Base-by-base conservation (phyloP, 495 filamentous ascomycete genomes). In the Penicillium cosmopolitanum region DNA sequence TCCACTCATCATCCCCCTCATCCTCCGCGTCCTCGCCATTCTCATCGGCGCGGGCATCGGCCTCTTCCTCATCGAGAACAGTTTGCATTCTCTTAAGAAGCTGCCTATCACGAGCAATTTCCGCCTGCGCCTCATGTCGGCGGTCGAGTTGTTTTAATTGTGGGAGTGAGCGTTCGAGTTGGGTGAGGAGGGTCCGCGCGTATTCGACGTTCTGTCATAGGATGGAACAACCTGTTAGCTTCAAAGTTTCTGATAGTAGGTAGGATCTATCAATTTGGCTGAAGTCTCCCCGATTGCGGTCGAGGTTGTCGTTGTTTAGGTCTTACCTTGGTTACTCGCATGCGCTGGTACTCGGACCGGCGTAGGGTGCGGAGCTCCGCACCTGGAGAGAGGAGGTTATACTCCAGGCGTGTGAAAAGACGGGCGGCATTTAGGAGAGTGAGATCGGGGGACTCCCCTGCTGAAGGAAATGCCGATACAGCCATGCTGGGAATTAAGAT, bases 371-470 rank as follows among this genome's bases (percentile, higher is more conserved):
- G 80, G 8, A 85, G 77, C 53, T 89, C 84, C 55, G 85, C 75
- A 48, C 85, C 82, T 52, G 88, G 82, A 18, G 84, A 83, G 33
- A 93, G 81, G 50, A 96, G 81, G 58, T 84, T 89, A 51, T 87
- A 80, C 68, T 93, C 87, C 6, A 96, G 78, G 2, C 91, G 87
- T 54, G 79, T 75, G 51, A 96, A 83, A n/a, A 94, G 82, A n/a
- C 89, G 83, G 47, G 78, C 82, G 10, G 94, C 82, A 62, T 89
- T 87, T 18, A 88, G 79, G 15, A 81, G 62, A 38, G 75, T 76
- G 46, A 81, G 64, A 40, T 81, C 73, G 35, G 71, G 64, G 13
- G 73, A 61, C 10, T 67, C 63, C 38, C 63, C 65, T 11, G 56
- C 43, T 2, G 67, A 51, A 9, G 72, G 65, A 31, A 73, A 74